Evolutionary conservation across 2,329 filamentous ascomycete species (phyloP).

Genomic region (Claviceps sorghi): DNA sequence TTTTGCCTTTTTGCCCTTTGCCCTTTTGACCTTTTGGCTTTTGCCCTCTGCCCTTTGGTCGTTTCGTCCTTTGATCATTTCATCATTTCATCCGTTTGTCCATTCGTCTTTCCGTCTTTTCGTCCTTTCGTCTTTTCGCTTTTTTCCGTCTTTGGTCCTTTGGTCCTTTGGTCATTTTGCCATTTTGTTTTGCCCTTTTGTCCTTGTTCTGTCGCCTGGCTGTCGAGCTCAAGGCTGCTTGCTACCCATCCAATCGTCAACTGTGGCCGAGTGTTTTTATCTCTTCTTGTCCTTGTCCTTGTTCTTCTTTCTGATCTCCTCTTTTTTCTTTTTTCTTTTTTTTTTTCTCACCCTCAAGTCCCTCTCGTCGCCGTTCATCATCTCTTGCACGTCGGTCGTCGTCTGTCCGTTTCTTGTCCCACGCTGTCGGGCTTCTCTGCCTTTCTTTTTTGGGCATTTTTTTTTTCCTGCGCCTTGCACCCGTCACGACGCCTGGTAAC

Average conservation of each 20-base stretch:
- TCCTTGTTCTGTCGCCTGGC: background rate
- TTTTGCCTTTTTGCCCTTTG: background rate
- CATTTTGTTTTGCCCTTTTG: background rate
- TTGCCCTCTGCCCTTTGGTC: constrained; percentile 6
- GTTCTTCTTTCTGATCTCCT: background rate
- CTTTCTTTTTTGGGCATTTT: no score
- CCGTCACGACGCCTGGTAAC: background rate
- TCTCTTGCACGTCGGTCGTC: background rate
- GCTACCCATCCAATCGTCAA: background rate
- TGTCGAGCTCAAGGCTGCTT: background rate
- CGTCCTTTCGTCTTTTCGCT: no score
- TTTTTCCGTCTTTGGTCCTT: background rate
- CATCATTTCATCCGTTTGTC: background rate
- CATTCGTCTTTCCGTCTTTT: background rate
- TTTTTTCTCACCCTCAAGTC: background rate
- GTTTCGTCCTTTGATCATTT: constrained; percentile 5
- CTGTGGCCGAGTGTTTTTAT: background rate
- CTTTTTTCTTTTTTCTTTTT: constrained; percentile 3
- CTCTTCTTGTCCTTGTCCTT: background rate
- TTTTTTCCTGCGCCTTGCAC: background rate
- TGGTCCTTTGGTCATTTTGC: background rate
- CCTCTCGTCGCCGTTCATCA: no score
- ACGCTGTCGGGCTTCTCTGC: background rate
- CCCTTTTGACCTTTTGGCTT: background rate
- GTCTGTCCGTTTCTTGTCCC: background rate